Conservation (phyloP, 371 early-diverging fungal species). For the Mortierella sp. region DNA sequence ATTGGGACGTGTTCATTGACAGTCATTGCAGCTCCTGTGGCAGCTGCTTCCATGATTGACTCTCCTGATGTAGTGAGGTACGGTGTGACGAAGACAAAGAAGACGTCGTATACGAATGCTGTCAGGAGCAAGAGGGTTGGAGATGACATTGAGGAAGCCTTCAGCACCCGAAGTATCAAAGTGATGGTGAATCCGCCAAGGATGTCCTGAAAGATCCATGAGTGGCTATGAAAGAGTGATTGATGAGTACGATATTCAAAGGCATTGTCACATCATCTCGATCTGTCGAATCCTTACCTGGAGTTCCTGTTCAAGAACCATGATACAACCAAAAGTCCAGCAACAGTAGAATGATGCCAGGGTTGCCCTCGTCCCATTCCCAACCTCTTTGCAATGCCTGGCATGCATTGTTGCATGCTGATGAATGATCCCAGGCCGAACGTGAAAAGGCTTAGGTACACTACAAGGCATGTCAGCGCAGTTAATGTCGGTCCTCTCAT, state of each 20-base stretch:
- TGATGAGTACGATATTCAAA: conserved; percentile 1
- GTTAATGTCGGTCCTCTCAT: no score
- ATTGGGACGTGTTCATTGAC: conserved; percentile 52
- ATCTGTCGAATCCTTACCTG: conserved; percentile 7
- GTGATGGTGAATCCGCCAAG: conserved; percentile 49
- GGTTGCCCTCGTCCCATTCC: conserved; percentile 14
- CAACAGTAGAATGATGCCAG: conserved; percentile 21
- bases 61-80: conserved; percentile 50
- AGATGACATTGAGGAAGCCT: conserved; percentile 41
- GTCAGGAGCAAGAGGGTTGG: conserved; percentile 46
- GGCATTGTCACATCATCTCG: background rate
- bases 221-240: conserved; percentile 16
- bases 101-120: conserved; percentile 53
- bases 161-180: conserved; percentile 37
- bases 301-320: conserved; percentile 44
- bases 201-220: conserved; percentile 54
- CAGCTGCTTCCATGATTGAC: conserved; percentile 55
- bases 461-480: background rate
- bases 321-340: conserved; percentile 27
- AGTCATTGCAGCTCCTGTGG: conserved; percentile 51
- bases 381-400: conserved; percentile 22
- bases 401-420: conserved; percentile 49
- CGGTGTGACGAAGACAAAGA: conserved; percentile 54
- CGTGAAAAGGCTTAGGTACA: conserved; percentile 38
- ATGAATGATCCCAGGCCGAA: conserved; percentile 49